Evolutionary conservation across 2,329 filamentous ascomycete species (phyloP), one percentile per base, ranked within the genome.

Genomic region (Claviceps sp.): DNA sequence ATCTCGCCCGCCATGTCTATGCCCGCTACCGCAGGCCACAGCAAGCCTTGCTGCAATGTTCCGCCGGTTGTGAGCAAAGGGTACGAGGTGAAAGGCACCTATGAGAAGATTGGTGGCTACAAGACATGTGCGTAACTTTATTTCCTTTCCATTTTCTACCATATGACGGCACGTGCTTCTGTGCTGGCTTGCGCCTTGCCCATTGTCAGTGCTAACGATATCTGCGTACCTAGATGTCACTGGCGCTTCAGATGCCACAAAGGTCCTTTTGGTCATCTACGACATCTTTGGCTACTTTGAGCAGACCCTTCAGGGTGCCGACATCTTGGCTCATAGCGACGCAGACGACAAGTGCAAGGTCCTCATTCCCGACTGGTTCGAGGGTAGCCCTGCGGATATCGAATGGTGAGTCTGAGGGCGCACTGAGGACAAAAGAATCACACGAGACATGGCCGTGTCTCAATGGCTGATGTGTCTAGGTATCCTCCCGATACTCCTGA

Each of bases 361-460:
- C 58, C 89, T 90, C 69, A 90, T 96, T 56, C 90, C 90, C 29
- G 90, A 96, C 70, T 91, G 87, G 76, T 95, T 95, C 72, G 78
- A 86, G 54, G 89, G 87, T 64, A 75, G 79, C 57, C 85, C 87
- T 2, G 70, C 69, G 60, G 68, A 71, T 48, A 74, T 81, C 64
- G 71, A 71, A 61, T 68, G 76, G 78, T 66, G 57, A 59, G 60
- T 58, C 16, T 11, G 16, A 20, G n/a, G 20, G 11, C n/a, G 17
- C 9, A 9, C 29, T 3, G 9, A 29, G 8, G 29, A 29, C 29
- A n/a, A n/a, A 29, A 29, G 29, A 29, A 29, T 9, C n/a, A n/a
- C 29, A 29, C 29, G 29, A 29, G 29, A 29, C 3, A 11, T 11
- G 29, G 9, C 29, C 29, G 29, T 4, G 29, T 9, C 29, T 22